A percentile compares a stretch with the other conserved stretches of the same genome.
These are phyloP conservation scores for Harringtonia aguacate DNA, from an alignment of 2,329 filamentous ascomycete genomes.

Conservation along the genomic window DNA sequence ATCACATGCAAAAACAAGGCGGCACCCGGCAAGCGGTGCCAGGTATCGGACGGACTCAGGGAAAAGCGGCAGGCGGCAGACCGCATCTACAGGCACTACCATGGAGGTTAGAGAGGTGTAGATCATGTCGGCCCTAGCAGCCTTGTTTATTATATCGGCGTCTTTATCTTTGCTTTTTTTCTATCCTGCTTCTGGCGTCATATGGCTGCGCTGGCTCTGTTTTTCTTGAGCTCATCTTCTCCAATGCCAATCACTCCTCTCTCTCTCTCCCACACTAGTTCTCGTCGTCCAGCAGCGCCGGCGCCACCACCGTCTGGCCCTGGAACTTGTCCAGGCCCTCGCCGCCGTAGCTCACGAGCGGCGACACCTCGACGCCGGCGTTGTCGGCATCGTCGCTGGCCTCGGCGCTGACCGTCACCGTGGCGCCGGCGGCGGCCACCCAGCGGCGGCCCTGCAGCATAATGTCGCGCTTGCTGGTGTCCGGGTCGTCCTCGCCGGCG, in stretches of 20 bases:
- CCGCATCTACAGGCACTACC: too few relatives aligned
- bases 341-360: constrained; percentile 77
- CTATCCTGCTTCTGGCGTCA: too few relatives aligned
- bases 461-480: constrained; percentile 86
- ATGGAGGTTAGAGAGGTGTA: too few relatives aligned
- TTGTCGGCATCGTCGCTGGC: constrained; percentile 46
- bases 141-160: too few relatives aligned
- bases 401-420: constrained; percentile 36
- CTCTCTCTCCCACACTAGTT: constrained; percentile 14
- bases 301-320: constrained; percentile 41
- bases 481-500: constrained; percentile 83
- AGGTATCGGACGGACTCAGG: too few relatives aligned
- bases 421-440: constrained; percentile 68
- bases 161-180: too few relatives aligned
- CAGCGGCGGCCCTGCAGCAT: constrained; percentile 83
- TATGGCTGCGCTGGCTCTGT: too few relatives aligned
- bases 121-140: too few relatives aligned
- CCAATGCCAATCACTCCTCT: background rate
- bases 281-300: constrained; percentile 31
- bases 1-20: too few relatives aligned
- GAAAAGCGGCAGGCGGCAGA: too few relatives aligned
- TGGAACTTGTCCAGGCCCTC: constrained; percentile 49
- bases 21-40: too few relatives aligned
- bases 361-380: constrained; percentile 78
- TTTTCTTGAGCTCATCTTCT: too few relatives aligned